Evolutionary conservation across 352 stramenopile species (phyloP).

Genomic region (Pythium dissimile): DNA sequence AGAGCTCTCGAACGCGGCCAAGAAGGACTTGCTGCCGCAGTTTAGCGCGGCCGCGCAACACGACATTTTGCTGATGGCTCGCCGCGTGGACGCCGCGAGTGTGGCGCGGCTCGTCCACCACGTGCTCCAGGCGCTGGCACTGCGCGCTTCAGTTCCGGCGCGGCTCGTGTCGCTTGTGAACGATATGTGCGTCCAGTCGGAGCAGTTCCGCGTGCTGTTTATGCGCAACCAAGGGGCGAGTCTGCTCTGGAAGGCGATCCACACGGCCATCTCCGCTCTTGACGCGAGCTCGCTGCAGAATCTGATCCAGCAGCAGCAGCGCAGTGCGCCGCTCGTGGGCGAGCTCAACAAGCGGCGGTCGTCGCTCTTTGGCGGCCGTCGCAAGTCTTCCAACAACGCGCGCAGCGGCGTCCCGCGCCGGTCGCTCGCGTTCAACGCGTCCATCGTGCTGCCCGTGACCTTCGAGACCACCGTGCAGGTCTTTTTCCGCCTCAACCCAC

Average conservation of each 20-base stretch:
- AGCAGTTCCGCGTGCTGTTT: conserved; percentile 41
- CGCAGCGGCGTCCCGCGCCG: conserved; percentile 9
- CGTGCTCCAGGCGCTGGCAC: conserved; percentile 40
- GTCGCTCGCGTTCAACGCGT: conserved; percentile 29
- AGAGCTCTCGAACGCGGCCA: neutral
- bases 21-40: conserved; percentile 22
- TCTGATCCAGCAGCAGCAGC: neutral
- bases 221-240: conserved; percentile 35
- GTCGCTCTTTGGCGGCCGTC: conserved; percentile 32
- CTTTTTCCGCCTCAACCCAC: conserved; percentile 35
- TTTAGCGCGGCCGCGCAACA: conserved; percentile 34
- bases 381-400: conserved; percentile 18
- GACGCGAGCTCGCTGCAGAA: neutral
- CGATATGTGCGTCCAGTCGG: conserved; percentile 31
- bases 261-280: conserved; percentile 18
- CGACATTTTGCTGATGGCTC: conserved; percentile 35
- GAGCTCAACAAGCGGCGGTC: conserved; percentile 23
- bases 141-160: conserved; percentile 31
- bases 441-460: conserved; percentile 27
- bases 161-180: conserved; percentile 39
- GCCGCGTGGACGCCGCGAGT: conserved; percentile 35
- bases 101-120: conserved; percentile 40
- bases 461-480: conserved; percentile 13
- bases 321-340: neutral
- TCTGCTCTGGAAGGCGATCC: conserved; percentile 49